Evolutionary conservation across 768 basidiomycete genomes (phyloP), one percentile per base, ranked within the genome.

Genomic region (Amanita brunnescens): DNA sequence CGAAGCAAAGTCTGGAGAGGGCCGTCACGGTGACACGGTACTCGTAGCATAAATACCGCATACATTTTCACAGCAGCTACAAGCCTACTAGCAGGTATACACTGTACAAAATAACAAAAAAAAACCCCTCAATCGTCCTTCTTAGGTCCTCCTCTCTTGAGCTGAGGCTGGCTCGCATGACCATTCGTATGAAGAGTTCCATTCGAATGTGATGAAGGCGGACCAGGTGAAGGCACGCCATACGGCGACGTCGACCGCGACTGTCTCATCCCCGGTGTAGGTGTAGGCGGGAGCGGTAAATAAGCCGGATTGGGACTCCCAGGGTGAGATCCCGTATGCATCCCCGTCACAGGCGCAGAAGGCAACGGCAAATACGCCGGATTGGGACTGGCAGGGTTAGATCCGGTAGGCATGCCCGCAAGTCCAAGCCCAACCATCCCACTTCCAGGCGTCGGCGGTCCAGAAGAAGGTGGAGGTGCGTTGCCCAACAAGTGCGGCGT

Each of bases 201-300:
- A 61, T 52, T 54, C 16, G 62, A 54, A 45, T 61, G 61, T 7
- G 71, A 68, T 38, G 71, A 66, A 18, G 64, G 59, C 45, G 67
- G 69, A 40, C 16, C 16, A 35, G 48, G 45, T 12, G n/a, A 10
- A 23, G n/a, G n/a, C n/a, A n/a, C n/a, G n/a, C n/a, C n/a, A n/a
- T 16, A 40, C n/a, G 21, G 21, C 47, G 21, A 16, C 5, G 23
- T 34, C 14, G 24, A 16, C 24, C 35, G n/a, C 18, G 50, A 45
- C 30, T 9, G 12, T 1, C 23, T 29, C 34, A 14, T 14, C 23
- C 39, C 44, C 13, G 14, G 8, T 26, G 47, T 26, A 29, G 42
- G 20, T 34, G 30, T 29, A 41, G 53, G 44, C 6, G 49, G n/a
- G 0, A 50, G 24, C 0, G 49, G 44, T 13, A 40, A 16, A 18